phyloP scores from a whole-genome alignment of 495 filamentous ascomycete genomes.

The Trichoderma erinaceum region DNA sequence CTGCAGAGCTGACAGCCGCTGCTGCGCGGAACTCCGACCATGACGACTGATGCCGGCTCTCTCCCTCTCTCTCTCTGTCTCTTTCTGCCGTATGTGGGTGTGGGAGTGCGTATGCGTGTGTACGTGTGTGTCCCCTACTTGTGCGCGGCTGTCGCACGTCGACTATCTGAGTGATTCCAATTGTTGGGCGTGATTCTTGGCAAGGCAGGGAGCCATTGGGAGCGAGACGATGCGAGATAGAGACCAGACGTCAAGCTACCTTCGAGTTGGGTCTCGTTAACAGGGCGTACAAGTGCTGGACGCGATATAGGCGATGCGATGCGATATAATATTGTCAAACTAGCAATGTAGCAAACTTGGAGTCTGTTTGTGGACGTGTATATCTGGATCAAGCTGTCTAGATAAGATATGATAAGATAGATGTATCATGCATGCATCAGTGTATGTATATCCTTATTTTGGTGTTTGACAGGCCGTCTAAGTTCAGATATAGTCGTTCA shows the following conservation, averaged over 20 bases:
- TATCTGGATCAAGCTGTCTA: too few species aligned
- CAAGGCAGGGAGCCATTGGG: conserved; percentile 4
- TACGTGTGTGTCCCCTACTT: neutral
- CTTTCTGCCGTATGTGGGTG: neutral
- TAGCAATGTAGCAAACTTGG: neutral
- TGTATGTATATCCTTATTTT: too few species aligned
- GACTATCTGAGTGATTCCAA: neutral
- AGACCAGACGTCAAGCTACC: neutral
- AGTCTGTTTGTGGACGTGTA: neutral
- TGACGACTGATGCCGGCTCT: conserved; percentile 18
- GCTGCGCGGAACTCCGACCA: conserved; percentile 41
- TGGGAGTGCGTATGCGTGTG: neutral
- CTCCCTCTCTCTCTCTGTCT: neutral
- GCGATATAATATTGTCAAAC: too few species aligned
- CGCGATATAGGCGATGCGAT: too few species aligned
- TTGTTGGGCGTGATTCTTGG: neutral
- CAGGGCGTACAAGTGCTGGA: neutral
- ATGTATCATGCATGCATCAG: too few species aligned
- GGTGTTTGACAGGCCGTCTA: too few species aligned
- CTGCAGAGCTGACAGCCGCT: conserved; percentile 52
- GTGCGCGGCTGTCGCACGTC: neutral
- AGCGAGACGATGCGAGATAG: neutral
- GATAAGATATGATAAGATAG: too few species aligned
- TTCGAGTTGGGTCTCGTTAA: neutral
- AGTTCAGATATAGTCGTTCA: too few species aligned